Conservation (phyloP, 108 stramenopile genomes). For the Chaetoceros muelleri region DNA sequence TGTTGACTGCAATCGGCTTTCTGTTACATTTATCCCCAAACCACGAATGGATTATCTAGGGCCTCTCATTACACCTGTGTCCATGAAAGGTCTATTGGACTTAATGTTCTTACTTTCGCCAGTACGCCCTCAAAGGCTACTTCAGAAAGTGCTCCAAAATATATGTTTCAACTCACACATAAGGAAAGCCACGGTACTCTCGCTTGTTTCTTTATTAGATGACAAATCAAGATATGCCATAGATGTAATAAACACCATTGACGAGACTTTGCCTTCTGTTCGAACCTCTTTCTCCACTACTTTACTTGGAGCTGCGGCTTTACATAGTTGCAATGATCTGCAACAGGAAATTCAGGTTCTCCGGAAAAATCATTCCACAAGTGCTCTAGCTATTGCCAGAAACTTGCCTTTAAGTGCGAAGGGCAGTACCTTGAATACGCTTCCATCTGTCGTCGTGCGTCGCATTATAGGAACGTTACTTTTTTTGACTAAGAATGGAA, state of each 20-base stretch:
- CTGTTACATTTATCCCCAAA: constrained; percentile 30
- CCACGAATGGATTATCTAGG: constrained; percentile 13
- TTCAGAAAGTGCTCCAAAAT: constrained; percentile 77
- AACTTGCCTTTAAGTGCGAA: constrained; percentile 56
- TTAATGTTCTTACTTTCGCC: constrained; percentile 72
- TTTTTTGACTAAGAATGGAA: constrained; percentile 50
- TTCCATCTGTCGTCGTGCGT: constrained; percentile 68
- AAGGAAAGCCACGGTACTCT: constrained; percentile 24
- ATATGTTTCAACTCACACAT: constrained; percentile 29
- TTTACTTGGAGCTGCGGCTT: constrained; percentile 59
- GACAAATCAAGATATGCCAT: constrained; percentile 32
- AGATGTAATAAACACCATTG: constrained; percentile 22
- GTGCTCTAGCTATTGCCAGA: constrained; percentile 56
- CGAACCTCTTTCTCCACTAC: constrained; percentile 3
- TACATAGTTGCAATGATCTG: background rate
- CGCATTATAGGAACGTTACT: constrained; percentile 53
- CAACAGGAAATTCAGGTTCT: constrained; percentile 15
- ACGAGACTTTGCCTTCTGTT: background rate
- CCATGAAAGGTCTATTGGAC: constrained; percentile 38
- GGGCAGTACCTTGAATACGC: constrained; percentile 26
- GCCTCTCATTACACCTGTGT: constrained; percentile 36
- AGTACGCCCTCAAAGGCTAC: constrained; percentile 54
- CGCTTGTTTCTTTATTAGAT: constrained; percentile 43
- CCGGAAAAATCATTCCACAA: constrained; percentile 31
- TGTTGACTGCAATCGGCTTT: constrained; percentile 44